Base-by-base conservation (phyloP, 805 yeast genomes). In the Debaryomyces prosopidis region DNA sequence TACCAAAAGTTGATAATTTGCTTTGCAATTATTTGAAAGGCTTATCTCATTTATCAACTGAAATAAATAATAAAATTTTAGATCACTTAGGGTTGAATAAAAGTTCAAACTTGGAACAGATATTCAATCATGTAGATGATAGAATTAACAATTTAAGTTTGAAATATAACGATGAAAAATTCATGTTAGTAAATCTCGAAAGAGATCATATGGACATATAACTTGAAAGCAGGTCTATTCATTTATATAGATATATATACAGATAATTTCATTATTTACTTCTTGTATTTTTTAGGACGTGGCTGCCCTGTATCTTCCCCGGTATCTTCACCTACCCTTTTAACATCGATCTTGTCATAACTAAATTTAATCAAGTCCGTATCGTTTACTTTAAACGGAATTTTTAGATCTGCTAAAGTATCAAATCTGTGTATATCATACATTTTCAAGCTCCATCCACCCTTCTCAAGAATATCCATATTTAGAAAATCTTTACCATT, bases 371-470 rank as follows among this genome's bases (percentile, higher is more conserved):
- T 20, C 15, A 54, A 27, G 8, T 14, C 18, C 2, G 42, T 46
- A 6, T 52, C 54, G 1, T 48, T 47, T 7, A 59, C 47, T 10
- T 52, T 55, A 42, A 60, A 50, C 2, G 62, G 57, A 6, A 49
- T 39, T 41, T 59, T 52, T 12, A 67, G 35, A 40, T 59, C 63
- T 3, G 53, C 54, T 40, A 69, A 53, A 18, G 51, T 59, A 35
- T 55, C 64, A 11, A 54, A 46, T 30, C 54, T 48, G 46, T 66
- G 48, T 8, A 62, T 32, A 14, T 60, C 62, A 43, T 56, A 64
- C 53, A 50, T 57, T 48, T 68, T 67, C 45, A 69, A 52, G 1
- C 73, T 57, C 75, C 75, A 71, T 3, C 61, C 73, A 2, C 73
- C 74, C 37, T 52, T 54, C 45, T 70, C 75, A 27, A 68, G 45